Conservation (phyloP, 805 yeast species). For the Torulaspora microellipsoides region DNA sequence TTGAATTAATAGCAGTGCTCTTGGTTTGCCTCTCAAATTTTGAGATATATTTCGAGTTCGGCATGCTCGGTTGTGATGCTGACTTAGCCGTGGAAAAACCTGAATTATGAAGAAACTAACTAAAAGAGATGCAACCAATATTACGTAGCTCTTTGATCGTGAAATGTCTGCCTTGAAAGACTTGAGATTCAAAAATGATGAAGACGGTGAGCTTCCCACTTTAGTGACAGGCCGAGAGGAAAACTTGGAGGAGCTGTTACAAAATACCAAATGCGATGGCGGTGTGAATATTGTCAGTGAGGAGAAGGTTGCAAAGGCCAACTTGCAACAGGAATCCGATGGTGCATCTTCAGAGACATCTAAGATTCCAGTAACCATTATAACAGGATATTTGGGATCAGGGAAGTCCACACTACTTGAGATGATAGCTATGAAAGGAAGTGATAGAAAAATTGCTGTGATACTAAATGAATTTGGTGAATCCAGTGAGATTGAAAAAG, state of each 20-base stretch:
- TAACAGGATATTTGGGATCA: conserved; percentile 92
- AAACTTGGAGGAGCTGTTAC: conserved; percentile 25
- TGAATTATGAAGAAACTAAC: too few relatives aligned
- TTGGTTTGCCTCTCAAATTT: too few relatives aligned
- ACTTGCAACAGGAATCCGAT: conserved; percentile 20
- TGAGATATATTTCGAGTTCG: too few relatives aligned
- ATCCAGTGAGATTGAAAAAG: conserved; percentile 82
- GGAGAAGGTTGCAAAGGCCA: conserved; percentile 29
- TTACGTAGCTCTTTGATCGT: too few relatives aligned
- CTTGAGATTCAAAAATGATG: conserved; percentile 27
- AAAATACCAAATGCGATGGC: conserved; percentile 25
- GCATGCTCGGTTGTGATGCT: too few relatives aligned
- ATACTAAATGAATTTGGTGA: conserved; percentile 92
- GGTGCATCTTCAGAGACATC: conserved; percentile 8
- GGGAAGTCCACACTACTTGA: conserved; percentile 88
- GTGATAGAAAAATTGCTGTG: conserved; percentile 77
- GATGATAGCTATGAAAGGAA: conserved; percentile 56
- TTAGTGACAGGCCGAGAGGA: conserved; percentile 29
- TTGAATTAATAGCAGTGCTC: too few relatives aligned
- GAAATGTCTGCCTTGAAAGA: conserved; percentile 32
- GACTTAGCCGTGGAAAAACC: too few relatives aligned
- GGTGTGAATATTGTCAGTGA: conserved; percentile 28
- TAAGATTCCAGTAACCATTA: conserved; percentile 84
- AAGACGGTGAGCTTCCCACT: conserved; percentile 34
- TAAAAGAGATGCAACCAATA: too few relatives aligned